Base-by-base conservation (phyloP, 2,329 filamentous ascomycete genomes). In the Nemania serpens region DNA sequence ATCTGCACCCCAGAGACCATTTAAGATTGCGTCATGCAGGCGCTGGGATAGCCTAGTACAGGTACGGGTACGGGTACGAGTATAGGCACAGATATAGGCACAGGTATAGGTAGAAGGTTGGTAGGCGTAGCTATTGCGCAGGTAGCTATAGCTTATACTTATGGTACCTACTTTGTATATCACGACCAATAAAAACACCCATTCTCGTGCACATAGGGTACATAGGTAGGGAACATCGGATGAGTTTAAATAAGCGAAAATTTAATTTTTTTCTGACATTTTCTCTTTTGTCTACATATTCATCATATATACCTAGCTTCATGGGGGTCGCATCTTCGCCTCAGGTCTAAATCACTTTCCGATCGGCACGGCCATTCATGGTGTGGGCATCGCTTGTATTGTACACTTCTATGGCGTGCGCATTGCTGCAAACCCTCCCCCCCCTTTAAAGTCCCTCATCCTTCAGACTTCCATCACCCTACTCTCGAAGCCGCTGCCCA, bases 251-350 rank as follows among this genome's bases (percentile, higher is more conserved):
- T n/a, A n/a, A n/a, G n/a, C n/a, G n/a, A 39, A 12, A 39, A 3
- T n/a, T 39, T n/a, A 39, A 12, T 12, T 36, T 36, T 36, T 36
- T 7, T 36, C 34, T 36, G 36, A n/a, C 25, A 29, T 29, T 29
- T 29, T 29, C 25, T 66, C 63, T 60, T 42, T 69, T 66, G 67
- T 70, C 68, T 71, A n/a, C n/a, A n/a, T n/a, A 70, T 70, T 71
- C 65, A 52, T 71, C 64, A 67, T 70, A 70, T 70, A 66, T 71
- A 64, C 60, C 70, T 71, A 71, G 70, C 64, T 67, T 62, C 59
- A 51, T 64, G 60, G 59, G 66, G 67, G 54, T 62, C 57, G 49
- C 56, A 48, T 42, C 25, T 56, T 55, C 53, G 58, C 48, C 51
- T 54, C 50, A n/a, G 56, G 55, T 61, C 45, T 56, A 49, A n/a